Conservation (phyloP, 1,284 basidiomycete genomes). For the Ceratobasidium sp. region DNA sequence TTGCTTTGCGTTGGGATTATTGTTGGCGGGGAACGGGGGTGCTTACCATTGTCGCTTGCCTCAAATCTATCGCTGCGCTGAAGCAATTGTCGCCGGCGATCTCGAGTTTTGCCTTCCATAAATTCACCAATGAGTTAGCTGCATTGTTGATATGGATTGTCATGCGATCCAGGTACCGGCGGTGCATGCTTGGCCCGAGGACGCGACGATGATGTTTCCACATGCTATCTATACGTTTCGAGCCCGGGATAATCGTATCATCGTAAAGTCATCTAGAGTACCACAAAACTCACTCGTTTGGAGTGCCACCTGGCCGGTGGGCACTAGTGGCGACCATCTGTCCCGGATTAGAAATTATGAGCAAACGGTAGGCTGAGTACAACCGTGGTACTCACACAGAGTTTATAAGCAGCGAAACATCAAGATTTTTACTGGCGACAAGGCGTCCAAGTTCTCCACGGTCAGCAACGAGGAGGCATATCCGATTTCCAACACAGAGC, state of each 20-base stretch:
- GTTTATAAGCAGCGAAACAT: too few relatives aligned
- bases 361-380: too few relatives aligned
- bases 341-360: too few relatives aligned
- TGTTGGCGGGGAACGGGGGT: too few relatives aligned
- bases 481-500: neutral
- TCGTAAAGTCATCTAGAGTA: neutral
- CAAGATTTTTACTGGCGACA: too few relatives aligned
- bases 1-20: too few relatives aligned
- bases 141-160: neutral
- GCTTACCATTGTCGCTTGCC: constrained; percentile 27
- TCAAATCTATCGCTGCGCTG: constrained; percentile 5
- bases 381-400: too few relatives aligned
- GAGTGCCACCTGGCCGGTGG: constrained; percentile 6
- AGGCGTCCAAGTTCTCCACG: constrained; percentile 3
- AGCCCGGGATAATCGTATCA: too few relatives aligned
- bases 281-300: constrained; percentile 6
- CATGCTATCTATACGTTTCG: constrained; percentile 4
- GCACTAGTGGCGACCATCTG: constrained; percentile 17
- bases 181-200: constrained; percentile 27
- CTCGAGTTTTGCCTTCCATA: constrained; percentile 13
- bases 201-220: constrained; percentile 31
- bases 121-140: neutral
- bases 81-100: constrained; percentile 24
- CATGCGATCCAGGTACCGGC: constrained; percentile 25
- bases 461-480: constrained; percentile 2